phyloP scores from a whole-genome alignment of 2,329 filamentous ascomycete species.

The Arthrobotrys conoides region DNA sequence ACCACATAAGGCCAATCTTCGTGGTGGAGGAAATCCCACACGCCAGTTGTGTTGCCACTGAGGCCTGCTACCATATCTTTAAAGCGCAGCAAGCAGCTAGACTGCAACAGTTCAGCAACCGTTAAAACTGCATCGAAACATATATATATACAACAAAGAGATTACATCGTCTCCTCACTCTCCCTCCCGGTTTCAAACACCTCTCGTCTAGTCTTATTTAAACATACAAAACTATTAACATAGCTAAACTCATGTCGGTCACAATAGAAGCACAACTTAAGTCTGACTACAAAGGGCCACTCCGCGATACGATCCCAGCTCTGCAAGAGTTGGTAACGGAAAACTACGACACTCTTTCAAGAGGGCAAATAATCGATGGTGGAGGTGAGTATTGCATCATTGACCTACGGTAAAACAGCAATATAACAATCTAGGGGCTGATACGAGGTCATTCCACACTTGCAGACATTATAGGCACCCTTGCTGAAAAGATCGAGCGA shows the following conservation, averaged over 20 bases:
- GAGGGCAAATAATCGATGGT: constrained; percentile 39
- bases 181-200: not conserved
- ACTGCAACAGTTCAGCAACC: not conserved
- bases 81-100: no score
- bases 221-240: not conserved
- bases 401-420: not conserved
- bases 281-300: constrained; percentile 18
- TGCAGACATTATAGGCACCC: constrained; percentile 32
- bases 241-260: constrained; percentile 25
- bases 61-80: not conserved
- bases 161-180: not conserved
- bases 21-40: constrained; percentile 19
- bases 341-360: constrained; percentile 36
- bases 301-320: constrained; percentile 21
- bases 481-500: constrained; percentile 32
- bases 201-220: not conserved
- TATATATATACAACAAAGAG: not conserved
- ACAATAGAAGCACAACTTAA: constrained; percentile 39
- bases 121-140: not conserved
- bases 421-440: constrained; percentile 3
- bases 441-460: constrained; percentile 6
- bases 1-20: no score
- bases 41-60: not conserved
- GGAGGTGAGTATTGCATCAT: constrained; percentile 23
- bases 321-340: constrained; percentile 30